Conservation (phyloP, 139 green algal genomes). For the Desmodesmus armatus region DNA sequence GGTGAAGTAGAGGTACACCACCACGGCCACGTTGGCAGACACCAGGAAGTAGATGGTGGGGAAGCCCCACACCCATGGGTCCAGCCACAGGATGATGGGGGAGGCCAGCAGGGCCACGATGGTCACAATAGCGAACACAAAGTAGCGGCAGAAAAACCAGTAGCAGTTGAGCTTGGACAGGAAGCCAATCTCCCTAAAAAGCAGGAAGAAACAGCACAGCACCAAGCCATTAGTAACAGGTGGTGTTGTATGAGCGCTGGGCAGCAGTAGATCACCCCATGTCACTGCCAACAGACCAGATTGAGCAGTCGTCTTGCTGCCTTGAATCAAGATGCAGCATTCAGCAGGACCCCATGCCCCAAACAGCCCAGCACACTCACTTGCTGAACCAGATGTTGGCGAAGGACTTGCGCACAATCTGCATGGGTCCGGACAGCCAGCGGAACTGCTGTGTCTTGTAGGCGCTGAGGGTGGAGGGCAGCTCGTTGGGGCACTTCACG, state of each 20-base stretch:
- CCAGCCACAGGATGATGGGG: slow-evolving; percentile 50
- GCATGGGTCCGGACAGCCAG: slow-evolving; percentile 75
- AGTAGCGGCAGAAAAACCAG: slow-evolving; percentile 70
- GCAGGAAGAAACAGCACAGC: background rate
- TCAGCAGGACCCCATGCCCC: background rate
- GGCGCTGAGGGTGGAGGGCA: slow-evolving; percentile 91
- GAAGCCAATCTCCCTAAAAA: slow-evolving; percentile 54
- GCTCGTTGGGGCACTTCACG: slow-evolving; percentile 76
- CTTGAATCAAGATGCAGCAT: too few species aligned
- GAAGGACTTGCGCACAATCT: slow-evolving; percentile 74
- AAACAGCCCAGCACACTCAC: slow-evolving; percentile 7
- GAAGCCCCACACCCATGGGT: slow-evolving; percentile 51
- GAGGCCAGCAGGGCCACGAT: slow-evolving; percentile 43
- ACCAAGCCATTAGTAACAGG: background rate
- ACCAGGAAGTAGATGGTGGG: slow-evolving; percentile 54
- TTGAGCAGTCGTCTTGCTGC: too few species aligned
- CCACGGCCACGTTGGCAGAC: slow-evolving; percentile 49
- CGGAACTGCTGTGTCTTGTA: slow-evolving; percentile 99
- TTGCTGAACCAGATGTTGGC: slow-evolving; percentile 54
- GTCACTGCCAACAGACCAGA: background rate
- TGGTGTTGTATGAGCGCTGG: background rate
- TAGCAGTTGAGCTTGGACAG: slow-evolving; percentile 66
- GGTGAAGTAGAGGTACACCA: slow-evolving; percentile 69
- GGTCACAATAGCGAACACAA: slow-evolving; percentile 52
- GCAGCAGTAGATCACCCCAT: background rate